phyloP scores from a whole-genome alignment of 345 rosid genomes.

The Ceriops tagal region DNA sequence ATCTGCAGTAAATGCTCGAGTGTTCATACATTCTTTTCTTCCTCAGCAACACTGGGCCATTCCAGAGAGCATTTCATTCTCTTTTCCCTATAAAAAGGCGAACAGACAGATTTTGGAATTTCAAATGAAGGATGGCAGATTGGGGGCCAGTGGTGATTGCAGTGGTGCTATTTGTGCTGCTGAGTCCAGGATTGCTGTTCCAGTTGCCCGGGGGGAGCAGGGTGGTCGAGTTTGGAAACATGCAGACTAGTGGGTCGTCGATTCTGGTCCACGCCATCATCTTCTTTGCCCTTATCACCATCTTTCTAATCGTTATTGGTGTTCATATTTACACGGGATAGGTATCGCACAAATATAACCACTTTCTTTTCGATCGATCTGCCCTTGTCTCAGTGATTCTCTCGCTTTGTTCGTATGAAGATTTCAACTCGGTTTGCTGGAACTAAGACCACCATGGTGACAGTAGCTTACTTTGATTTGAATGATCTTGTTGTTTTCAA shows the following conservation, averaged over 20 bases:
- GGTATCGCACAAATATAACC: not conserved
- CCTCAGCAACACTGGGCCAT: not conserved
- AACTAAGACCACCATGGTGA: no score
- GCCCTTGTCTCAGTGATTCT: not conserved
- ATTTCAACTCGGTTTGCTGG: no score
- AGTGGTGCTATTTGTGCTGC: conserved; percentile 25
- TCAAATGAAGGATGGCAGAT: conserved; percentile 17
- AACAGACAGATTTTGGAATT: no score
- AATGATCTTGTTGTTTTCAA: no score
- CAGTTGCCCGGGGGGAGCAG: conserved; percentile 22
- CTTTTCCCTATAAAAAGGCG: not conserved
- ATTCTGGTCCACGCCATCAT: conserved; percentile 26
- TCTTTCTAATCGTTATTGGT: conserved; percentile 27
- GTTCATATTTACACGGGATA: conserved; percentile 28
- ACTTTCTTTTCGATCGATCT: not conserved
- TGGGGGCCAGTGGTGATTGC: conserved; percentile 31
- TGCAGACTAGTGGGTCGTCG: conserved; percentile 25
- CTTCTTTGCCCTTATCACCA: conserved; percentile 28
- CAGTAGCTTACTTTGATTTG: not conserved
- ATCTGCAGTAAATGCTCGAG: conserved; percentile 8
- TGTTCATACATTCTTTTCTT: conserved; percentile 16
- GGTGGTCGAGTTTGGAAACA: conserved; percentile 21
- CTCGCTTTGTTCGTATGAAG: not conserved
- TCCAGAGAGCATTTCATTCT: no score
- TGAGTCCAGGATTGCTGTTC: conserved; percentile 26